A percentile compares a stretch with the other conserved stretches of the same genome.
phyloP scores from a whole-genome alignment of 225 moss, liverwort and hornwort genomes.

The Bryum argenteum region DNA sequence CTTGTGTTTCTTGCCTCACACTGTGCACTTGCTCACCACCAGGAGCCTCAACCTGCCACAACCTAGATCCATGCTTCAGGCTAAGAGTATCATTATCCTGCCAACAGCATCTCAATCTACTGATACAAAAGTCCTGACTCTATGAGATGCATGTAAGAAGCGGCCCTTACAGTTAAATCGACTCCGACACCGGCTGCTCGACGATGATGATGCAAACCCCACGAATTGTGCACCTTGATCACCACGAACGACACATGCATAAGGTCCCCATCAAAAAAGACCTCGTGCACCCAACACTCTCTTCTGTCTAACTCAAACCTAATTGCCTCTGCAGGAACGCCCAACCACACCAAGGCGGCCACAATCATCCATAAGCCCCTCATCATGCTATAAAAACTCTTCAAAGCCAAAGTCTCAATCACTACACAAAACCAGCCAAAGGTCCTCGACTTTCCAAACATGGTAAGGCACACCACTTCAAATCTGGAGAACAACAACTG shows the following conservation, averaged over 20 bases:
- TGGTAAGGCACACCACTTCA: conserved; percentile 34
- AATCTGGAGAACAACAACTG: conserved; percentile 31
- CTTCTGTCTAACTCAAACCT: conserved; percentile 41
- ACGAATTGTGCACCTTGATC: conserved; percentile 35
- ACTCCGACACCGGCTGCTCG: conserved; percentile 31
- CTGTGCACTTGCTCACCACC: conserved; percentile 33
- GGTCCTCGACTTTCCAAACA: conserved; percentile 20
- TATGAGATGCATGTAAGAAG: neutral
- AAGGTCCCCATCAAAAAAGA: conserved; percentile 34
- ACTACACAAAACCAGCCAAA: conserved; percentile 17
- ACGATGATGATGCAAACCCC: conserved; percentile 28
- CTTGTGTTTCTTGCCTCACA: conserved; percentile 36
- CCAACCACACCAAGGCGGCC: conserved; percentile 13
- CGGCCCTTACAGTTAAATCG: conserved; percentile 39
- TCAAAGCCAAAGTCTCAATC: neutral
- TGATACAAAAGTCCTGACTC: neutral
- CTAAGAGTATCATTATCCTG: too few relatives aligned
- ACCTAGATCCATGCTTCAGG: too few relatives aligned
- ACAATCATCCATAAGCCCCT: conserved; percentile 10
- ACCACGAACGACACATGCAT: conserved; percentile 50
- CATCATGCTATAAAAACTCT: neutral
- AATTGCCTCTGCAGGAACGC: conserved; percentile 27
- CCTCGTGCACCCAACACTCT: conserved; percentile 59
- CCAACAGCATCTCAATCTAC: neutral
- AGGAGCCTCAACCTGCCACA: conserved; percentile 40